Evolutionary conservation across 192 early-diverging fungal genomes (phyloP), one percentile per base, ranked within the genome.

Genomic region (Kappamyces sp.): DNA sequence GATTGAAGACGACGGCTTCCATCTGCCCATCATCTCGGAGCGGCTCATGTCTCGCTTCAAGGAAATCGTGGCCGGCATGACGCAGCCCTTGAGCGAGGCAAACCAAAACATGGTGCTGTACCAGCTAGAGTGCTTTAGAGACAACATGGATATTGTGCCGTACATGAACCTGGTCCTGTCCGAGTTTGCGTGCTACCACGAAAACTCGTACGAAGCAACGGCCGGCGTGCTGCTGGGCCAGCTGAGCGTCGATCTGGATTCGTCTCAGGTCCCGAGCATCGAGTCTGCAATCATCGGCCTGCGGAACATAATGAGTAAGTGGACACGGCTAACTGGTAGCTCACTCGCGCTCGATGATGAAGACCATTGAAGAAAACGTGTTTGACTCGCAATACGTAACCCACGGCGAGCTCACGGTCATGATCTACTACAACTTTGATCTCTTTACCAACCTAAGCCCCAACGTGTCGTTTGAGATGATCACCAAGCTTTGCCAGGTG

Each of bases 1-100:
- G n/a, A 6, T 35, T 6, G 71, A 78, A 62, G 79, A 81, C 61
- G 71, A 74, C 36, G 75, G 76, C 12, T 78, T 79, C 61, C 64
- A 77, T 48, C 41, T 81, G 22, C 79, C 79, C 1, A 65, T 57
- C 12, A 64, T 81, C 7, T 81, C 79, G 6, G 48, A 64, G 29
- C 71, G 70, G 38, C 64, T 81, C n/a, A 71, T 81, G 76, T 42
- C 45, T 5, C 32, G 76, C 14, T 53, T 78, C n/a, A 77, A 77
- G 45, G 63, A 59, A 34, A 63, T 81, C n/a, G 60, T 65, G 14
- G 64, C 63, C 53, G 59, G 43, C 9, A 54, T 69, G 39, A 62
- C 70, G 2, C 66, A 62, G 6, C 51, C 59, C 3, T 43, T 78
- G 6, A 71, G 73, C 3, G 42, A 52, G 34, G 60, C 54, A 11